Base-by-base conservation (phyloP, 768 basidiomycete species). In the Cubamyces sp. region DNA sequence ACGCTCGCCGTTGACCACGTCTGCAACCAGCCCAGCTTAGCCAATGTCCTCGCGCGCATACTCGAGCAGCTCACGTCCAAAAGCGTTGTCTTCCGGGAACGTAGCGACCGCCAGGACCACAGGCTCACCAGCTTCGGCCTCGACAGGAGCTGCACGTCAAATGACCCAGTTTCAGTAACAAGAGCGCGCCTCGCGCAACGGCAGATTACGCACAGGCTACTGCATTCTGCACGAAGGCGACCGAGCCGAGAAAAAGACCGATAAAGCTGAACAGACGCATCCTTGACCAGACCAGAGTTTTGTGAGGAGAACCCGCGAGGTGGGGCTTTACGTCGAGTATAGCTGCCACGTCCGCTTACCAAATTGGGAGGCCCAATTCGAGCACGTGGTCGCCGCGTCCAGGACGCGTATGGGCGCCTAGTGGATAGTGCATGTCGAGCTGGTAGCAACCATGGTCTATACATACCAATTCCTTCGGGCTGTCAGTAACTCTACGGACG, bases 1-100 rank as follows among this genome's bases (percentile, higher is more conserved):
- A 70, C 82, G 85, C 78, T 92, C 90, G 61, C 92, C 92, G 67
- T 94, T 94, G 34, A 93, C 86, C 51, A 94, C 78, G 61, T 92
- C 92, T 94, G 69, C n/a, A 64, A 18, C n/a, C 11, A 28, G 7
- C 41, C 19, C n/a, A 34, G 7, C 14, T 18, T 54, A 46, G 30
- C 23, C 12, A 51, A 25, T 15, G 48, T 19, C 34, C 42, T 40
- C 46, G 12, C 23, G 28, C 26, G 49, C 5, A 2, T 12, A 51
- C 18, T 41, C 64, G 45, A 14, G 58, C 39, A 82, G 11, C 91
- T 65, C 73, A 92, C 91, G 89, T 68, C 86, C 87, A 68, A 92
- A 91, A 1, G 85, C 81, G 69, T 93, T 92, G 51, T 79, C 78
- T 65, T 91, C 87, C 16, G 86, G 84, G 73, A 92, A 93, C 7